These are phyloP conservation scores for Ramicandelaber brevisporus DNA, from an alignment of 192 early-diverging fungal species.

Conservation along the genomic window DNA sequence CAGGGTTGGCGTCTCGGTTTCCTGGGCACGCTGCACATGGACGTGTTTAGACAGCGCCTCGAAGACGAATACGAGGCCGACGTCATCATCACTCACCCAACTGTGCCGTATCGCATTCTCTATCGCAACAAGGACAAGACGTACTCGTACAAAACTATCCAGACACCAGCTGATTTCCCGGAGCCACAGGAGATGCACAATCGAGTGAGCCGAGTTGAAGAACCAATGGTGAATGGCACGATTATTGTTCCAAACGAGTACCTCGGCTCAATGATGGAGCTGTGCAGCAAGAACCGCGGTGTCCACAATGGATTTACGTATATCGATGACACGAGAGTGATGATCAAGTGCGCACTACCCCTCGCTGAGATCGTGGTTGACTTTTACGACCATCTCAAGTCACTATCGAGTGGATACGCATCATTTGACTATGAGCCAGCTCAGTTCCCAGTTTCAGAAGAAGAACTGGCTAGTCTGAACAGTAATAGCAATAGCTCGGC, in stretches of 20 bases:
- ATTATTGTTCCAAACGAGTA: conserved; percentile 71
- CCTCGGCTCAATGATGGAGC: conserved; percentile 42
- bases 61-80: conserved; percentile 82
- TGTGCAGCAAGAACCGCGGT: conserved; percentile 43
- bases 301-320: conserved; percentile 70
- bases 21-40: conserved; percentile 90
- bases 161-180: conserved; percentile 84
- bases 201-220: conserved; percentile 37
- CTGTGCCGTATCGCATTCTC: conserved; percentile 57
- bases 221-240: conserved; percentile 84
- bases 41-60: conserved; percentile 84
- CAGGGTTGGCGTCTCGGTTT: conserved; percentile 95
- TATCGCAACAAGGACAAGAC: conserved; percentile 12
- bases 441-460: conserved; percentile 46
- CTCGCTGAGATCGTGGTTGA: conserved; percentile 84
- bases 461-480: too few species aligned
- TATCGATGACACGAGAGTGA: conserved; percentile 58
- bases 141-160: conserved; percentile 24
- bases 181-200: conserved; percentile 34
- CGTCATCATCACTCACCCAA: conserved; percentile 78
- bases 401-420: conserved; percentile 69
- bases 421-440: conserved; percentile 70
- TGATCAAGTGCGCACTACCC: conserved; percentile 70
- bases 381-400: conserved; percentile 89
- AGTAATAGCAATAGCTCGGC: too few species aligned